phyloP scores from a whole-genome alignment of 2,329 filamentous ascomycete genomes.

The Zasmidium cellare region DNA sequence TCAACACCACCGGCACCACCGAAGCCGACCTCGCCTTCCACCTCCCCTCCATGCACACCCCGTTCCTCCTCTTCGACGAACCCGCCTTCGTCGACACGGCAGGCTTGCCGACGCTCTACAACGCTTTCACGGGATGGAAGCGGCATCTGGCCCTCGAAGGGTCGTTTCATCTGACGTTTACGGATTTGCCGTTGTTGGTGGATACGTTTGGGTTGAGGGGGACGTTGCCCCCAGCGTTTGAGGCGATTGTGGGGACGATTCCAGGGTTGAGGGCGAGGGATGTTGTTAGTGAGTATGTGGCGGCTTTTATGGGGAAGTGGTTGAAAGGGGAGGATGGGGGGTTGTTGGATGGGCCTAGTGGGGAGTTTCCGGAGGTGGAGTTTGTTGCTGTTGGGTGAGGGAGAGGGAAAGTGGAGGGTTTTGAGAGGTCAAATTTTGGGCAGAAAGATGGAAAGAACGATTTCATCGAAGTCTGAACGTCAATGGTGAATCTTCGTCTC shows the following conservation, averaged over 20 bases:
- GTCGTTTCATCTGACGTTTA: constrained; percentile 12
- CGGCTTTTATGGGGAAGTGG: neutral
- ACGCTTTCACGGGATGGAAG: constrained; percentile 9
- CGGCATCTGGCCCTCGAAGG: constrained; percentile 4
- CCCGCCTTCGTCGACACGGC: constrained; percentile 4
- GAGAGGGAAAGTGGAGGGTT: too few species aligned
- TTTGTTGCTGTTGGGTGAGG: neutral
- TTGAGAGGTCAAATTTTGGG: too few species aligned
- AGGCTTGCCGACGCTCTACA: constrained; percentile 7
- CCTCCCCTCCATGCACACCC: neutral
- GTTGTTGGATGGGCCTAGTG: constrained; percentile 2
- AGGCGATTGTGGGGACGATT: neutral
- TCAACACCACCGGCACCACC: constrained; percentile 6
- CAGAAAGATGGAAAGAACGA: too few species aligned
- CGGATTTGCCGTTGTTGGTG: constrained; percentile 13
- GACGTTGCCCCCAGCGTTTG: constrained; percentile 4
- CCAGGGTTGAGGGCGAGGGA: constrained; percentile 6
- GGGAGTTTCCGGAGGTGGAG: neutral
- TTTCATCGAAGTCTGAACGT: too few species aligned
- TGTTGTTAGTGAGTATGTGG: neutral
- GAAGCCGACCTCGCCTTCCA: neutral
- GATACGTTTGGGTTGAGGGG: constrained; percentile 10
- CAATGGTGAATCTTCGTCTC: too few species aligned
- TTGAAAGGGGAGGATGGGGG: constrained; percentile 2
- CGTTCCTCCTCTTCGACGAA: constrained; percentile 5